A percentile compares a stretch with the other conserved stretches of the same genome.
phyloP scores from a whole-genome alignment of 306 rosid genomes.

The Carpinus fangiana region DNA sequence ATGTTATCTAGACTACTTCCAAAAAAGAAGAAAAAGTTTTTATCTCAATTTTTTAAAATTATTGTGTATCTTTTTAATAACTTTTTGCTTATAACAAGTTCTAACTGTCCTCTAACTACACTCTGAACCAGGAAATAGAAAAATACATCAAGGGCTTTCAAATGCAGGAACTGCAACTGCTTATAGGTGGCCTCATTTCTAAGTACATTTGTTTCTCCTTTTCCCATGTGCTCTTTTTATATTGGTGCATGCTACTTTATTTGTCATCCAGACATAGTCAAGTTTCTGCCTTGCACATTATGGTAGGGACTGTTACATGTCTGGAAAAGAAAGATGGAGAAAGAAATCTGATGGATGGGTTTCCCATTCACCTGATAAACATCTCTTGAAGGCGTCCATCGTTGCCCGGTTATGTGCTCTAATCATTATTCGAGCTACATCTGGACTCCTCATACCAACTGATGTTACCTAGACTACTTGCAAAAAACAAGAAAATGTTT shows the following conservation, averaged over 20 bases:
- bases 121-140: not conserved
- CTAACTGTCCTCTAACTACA: not conserved
- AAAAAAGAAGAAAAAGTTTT: too few species aligned
- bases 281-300: not conserved
- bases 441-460: not conserved
- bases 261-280: not conserved
- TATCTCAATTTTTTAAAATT: too few species aligned
- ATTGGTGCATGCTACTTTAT: too few species aligned
- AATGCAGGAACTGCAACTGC: not conserved
- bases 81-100: not conserved
- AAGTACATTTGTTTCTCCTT: not conserved
- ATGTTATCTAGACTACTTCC: too few species aligned
- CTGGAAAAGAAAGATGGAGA: not conserved
- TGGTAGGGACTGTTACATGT: conserved; percentile 3
- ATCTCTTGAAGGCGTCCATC: not conserved
- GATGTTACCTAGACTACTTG: not conserved
- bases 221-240: too few species aligned
- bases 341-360: not conserved
- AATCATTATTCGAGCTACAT: not conserved
- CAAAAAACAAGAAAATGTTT: too few species aligned
- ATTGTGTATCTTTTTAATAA: too few species aligned
- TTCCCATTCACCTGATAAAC: not conserved
- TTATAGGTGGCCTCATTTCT: not conserved
- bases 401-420: not conserved
- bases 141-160: not conserved